Evolutionary conservation across 73 alveolate species (phyloP), one percentile per base, ranked within the genome.

Genomic region (Effrenium voratum): DNA sequence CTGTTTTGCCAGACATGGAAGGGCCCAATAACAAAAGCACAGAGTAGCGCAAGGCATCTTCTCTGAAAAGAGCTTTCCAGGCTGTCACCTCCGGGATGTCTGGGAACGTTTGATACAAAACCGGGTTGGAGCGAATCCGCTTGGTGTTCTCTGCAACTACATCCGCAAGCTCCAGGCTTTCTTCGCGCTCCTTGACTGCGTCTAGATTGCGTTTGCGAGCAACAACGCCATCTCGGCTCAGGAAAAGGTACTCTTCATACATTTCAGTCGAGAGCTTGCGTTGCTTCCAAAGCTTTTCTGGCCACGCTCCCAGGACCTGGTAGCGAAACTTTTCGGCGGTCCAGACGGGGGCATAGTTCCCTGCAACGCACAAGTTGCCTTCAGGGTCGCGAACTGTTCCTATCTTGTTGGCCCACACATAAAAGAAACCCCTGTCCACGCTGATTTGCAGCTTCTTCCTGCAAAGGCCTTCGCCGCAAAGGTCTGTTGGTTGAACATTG

Each of bases 271-370:
- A 26, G 66, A 86, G 24, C 73, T 86, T 86, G 66, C 82, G 32
- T 47, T 60, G 83, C 66, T 86, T 86, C 94, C 84, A 40, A 30
- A 86, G 83, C 30, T 46, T 86, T 43, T 86, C 94, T 16, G 94
- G 94, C 83, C 94, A 86, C 6, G 38, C 79, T 22, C 94, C 82
- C 26, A 59, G 41, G 38, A 86, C 95, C 43, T 84, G 93, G 49
- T 43, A 86, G 34, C 40, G 34, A 16, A 13, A 45, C 30, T 6
- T 10, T 5, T 40, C 52, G 34, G 15, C 44, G n/a, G 50, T 34
- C 93, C 81, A 52, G 44, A 80, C 52, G 4, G 93, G 93, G 5
- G 22, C 13, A 50, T 83, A 50, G 28, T 85, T 85, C 44, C 63
- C 81, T 22, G 63, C 93, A 1, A 44, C 59, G 44, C 57, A 59